These are phyloP conservation scores for Nannochloropsis gaditana DNA, from an alignment of 108 stramenopile species.

Conservation along the genomic window DNA sequence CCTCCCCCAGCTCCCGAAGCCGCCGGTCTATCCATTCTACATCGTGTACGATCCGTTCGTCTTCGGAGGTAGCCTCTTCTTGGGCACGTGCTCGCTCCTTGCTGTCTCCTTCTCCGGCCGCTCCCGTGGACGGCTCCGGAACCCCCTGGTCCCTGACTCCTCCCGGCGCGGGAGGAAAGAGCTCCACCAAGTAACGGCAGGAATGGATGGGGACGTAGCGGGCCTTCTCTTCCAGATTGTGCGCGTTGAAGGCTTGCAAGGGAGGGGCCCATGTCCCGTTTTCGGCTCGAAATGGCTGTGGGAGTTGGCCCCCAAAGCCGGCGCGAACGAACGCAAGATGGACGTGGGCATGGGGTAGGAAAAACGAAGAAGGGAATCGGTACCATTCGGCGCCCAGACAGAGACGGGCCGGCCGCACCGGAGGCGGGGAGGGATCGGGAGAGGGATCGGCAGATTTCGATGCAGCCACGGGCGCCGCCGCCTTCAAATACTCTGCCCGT, in stretches of 20 bases:
- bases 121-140: too few species aligned
- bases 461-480: not conserved
- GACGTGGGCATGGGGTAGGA: constrained; percentile 57
- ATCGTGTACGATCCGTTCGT: not conserved
- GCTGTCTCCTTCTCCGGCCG: not conserved
- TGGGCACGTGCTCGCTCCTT: not conserved
- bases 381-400: constrained; percentile 97
- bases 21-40: not conserved
- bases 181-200: not conserved
- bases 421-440: not conserved
- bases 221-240: constrained; percentile 45
- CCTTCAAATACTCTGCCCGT: not conserved
- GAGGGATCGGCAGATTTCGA: not conserved
- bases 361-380: constrained; percentile 81
- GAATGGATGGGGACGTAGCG: constrained; percentile 12
- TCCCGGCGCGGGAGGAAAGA: not conserved
- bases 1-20: not conserved
- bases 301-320: constrained; percentile 81
- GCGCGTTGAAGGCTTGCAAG: constrained; percentile 68
- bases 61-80: not conserved
- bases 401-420: constrained; percentile 49
- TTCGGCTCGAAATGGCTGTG: constrained; percentile 63
- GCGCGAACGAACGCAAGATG: constrained; percentile 68
- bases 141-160: not conserved
- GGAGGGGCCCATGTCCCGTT: constrained; percentile 34